Percentiles rank a stretch among this genome's conserved stretches.
These are phyloP conservation scores for Blepharisma japonicum DNA, from an alignment of 73 alveolate species.

Conservation along the genomic window DNA sequence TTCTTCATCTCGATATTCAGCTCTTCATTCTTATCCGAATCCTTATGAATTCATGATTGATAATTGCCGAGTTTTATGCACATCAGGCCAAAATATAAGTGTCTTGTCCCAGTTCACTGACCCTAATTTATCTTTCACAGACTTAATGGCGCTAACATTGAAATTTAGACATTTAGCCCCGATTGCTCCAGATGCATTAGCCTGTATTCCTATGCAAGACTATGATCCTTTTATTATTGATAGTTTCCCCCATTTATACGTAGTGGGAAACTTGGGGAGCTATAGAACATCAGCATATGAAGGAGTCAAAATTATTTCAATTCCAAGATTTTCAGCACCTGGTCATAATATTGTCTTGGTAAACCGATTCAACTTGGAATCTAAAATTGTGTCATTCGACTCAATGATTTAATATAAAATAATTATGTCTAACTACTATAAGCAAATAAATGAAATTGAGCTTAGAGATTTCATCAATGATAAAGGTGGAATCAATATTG, in stretches of 20 bases:
- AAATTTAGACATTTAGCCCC: background rate
- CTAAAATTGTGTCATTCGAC: background rate
- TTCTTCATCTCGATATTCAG: background rate
- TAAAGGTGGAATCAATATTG: no score
- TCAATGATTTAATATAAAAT: no score
- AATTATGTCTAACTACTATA: no score
- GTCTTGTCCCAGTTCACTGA: background rate
- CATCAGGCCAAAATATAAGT: conserved; percentile 12
- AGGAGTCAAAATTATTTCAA: background rate
- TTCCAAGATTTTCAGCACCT: background rate
- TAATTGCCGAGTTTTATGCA: background rate
- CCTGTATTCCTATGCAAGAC: conserved; percentile 9
- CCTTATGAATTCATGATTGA: conserved; percentile 18
- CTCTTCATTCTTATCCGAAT: conserved; percentile 19
- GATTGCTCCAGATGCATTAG: conserved; percentile 22
- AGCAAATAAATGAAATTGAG: no score
- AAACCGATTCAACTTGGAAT: background rate
- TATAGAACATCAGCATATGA: conserved; percentile 8
- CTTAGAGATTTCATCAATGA: no score
- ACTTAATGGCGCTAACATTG: background rate
- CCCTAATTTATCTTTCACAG: background rate
- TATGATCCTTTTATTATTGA: conserved; percentile 3
- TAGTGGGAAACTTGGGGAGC: background rate
- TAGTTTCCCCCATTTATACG: background rate
- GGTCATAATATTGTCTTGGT: background rate